These are phyloP conservation scores for Phytophthora capsici DNA, from an alignment of 352 stramenopile genomes.

Conservation along the genomic window DNA sequence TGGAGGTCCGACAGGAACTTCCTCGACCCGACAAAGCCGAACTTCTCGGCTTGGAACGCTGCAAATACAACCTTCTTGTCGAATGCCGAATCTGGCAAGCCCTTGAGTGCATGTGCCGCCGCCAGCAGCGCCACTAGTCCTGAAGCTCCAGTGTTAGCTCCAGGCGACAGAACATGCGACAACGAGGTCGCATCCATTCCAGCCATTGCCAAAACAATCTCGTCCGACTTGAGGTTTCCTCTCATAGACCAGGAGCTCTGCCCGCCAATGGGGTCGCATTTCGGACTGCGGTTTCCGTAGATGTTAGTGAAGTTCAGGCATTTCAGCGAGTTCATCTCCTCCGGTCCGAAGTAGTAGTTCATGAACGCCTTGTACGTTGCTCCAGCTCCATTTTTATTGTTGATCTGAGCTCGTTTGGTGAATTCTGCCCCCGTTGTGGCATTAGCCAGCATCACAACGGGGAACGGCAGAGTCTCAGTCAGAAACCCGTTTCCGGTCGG, in stretches of 20 bases:
- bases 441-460: constrained; percentile 71
- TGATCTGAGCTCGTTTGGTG: constrained; percentile 61
- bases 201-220: constrained; percentile 78
- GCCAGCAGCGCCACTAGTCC: constrained; percentile 80
- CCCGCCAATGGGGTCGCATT: constrained; percentile 82
- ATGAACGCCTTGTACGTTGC: constrained; percentile 80
- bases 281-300: constrained; percentile 62
- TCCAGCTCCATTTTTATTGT: constrained; percentile 46
- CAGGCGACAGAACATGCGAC: constrained; percentile 74
- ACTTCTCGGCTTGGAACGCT: constrained; percentile 82
- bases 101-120: constrained; percentile 70
- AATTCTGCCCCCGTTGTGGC: constrained; percentile 47
- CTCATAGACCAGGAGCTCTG: constrained; percentile 77
- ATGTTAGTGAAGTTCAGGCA: constrained; percentile 85
- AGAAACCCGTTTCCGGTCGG: constrained; percentile 56
- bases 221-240: constrained; percentile 50
- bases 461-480: constrained; percentile 52
- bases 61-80: constrained; percentile 84
- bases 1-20: constrained; percentile 76
- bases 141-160: constrained; percentile 77
- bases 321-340: constrained; percentile 72
- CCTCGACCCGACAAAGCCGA: constrained; percentile 83
- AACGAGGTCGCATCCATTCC: constrained; percentile 79
- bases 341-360: constrained; percentile 87
- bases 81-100: constrained; percentile 65